Percentiles rank a stretch among this genome's conserved stretches.
Evolutionary conservation across 129 eudicot species (phyloP).

Genomic region (Tanacetum coccineum): DNA sequence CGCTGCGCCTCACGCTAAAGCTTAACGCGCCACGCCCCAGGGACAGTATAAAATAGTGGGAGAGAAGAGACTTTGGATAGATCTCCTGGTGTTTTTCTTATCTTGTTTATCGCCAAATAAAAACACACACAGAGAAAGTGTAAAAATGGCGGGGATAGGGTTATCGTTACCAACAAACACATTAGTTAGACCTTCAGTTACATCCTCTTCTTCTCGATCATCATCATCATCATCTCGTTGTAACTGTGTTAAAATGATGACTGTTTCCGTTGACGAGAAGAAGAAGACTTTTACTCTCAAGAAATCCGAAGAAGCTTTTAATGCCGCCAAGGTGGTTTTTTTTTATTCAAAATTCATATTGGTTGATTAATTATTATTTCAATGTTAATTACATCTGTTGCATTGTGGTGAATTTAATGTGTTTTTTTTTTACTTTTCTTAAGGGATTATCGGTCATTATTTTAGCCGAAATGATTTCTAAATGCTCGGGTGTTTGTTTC

Average conservation of each 20-base stretch:
- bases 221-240: conserved; percentile 29
- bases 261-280: conserved; percentile 55
- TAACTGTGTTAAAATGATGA: conserved; percentile 45
- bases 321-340: conserved; percentile 65
- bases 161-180: conserved; percentile 33
- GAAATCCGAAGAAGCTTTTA: conserved; percentile 89
- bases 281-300: conserved; percentile 65
- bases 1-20: too few relatives aligned
- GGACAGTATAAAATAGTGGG: too few relatives aligned
- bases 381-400: too few relatives aligned
- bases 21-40: too few relatives aligned
- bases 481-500: too few relatives aligned
- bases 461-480: too few relatives aligned
- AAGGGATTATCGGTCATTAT: too few relatives aligned
- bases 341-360: not conserved
- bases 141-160: conserved; percentile 42
- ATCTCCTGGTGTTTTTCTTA: conserved; percentile 5
- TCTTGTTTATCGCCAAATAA: not conserved
- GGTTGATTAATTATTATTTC: too few relatives aligned
- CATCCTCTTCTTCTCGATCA: conserved; percentile 18
- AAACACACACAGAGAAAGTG: not conserved
- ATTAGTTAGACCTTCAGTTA: conserved; percentile 17
- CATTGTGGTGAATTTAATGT: too few relatives aligned
- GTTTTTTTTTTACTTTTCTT: too few relatives aligned
- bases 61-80: too few relatives aligned